Evolutionary conservation across 2,329 filamentous ascomycete species (phyloP).

Genomic region (Fusarium kyushuense): DNA sequence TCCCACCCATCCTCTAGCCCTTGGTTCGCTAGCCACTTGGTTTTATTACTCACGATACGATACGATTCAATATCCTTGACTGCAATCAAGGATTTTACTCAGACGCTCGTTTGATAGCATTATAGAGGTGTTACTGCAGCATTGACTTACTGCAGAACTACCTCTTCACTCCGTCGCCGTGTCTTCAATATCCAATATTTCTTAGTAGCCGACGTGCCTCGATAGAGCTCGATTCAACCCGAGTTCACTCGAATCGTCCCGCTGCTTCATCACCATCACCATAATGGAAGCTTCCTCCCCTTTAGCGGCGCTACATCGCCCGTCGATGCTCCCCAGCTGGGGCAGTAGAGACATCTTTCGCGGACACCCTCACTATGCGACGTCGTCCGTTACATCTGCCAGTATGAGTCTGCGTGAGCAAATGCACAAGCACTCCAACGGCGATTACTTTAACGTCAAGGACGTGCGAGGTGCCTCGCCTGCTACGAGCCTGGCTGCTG

Average conservation of each 20-base stretch:
- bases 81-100: constrained; percentile 11
- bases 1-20: constrained; percentile 30
- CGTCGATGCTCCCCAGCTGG: constrained; percentile 71
- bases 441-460: constrained; percentile 87
- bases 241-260: constrained; percentile 37
- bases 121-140: constrained; percentile 49
- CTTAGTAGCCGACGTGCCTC: constrained; percentile 37
- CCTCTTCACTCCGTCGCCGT: constrained; percentile 38
- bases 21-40: constrained; percentile 30
- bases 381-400: constrained; percentile 68
- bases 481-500: constrained; percentile 88
- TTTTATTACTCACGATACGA: constrained; percentile 19
- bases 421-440: constrained; percentile 61
- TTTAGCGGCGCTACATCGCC: constrained; percentile 89
- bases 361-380: constrained; percentile 62
- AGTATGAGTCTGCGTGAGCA: constrained; percentile 85
- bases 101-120: constrained; percentile 30
- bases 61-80: constrained; percentile 13
- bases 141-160: constrained; percentile 51
- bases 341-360: constrained; percentile 65
- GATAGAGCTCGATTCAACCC: constrained; percentile 35
- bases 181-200: constrained; percentile 46
- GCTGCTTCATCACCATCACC: constrained; percentile 34
- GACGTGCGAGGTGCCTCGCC: constrained; percentile 87
- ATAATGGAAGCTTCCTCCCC: constrained; percentile 94